These are phyloP conservation scores for Xylaria sp. DNA, from an alignment of 2,329 filamentous ascomycete species.

Conservation along the genomic window DNA sequence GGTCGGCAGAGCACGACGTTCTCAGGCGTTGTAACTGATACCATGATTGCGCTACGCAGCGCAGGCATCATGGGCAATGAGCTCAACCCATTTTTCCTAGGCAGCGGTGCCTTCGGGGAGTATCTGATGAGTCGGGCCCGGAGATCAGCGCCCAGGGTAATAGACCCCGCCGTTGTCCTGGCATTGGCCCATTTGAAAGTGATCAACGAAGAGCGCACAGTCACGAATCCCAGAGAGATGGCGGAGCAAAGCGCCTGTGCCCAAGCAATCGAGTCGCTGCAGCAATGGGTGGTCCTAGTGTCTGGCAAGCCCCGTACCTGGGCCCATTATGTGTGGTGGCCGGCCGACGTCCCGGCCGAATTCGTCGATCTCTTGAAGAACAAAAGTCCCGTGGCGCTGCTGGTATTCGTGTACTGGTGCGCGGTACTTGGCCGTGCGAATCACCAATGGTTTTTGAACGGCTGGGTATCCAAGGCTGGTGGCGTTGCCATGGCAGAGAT, in stretches of 20 bases:
- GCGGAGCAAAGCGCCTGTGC: not conserved
- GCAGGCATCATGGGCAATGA: not conserved
- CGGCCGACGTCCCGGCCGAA: not conserved
- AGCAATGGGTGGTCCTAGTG: not conserved
- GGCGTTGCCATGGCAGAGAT: constrained; percentile 3
- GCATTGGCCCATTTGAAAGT: not conserved
- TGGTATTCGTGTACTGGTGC: not conserved
- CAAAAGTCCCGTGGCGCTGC: not conserved
- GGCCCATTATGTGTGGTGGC: constrained; percentile 2
- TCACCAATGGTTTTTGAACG: not conserved
- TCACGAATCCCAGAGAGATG: not conserved
- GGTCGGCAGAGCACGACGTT: not conserved
- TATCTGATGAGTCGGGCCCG: not conserved
- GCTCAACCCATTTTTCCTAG: not conserved
- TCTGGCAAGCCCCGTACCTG: not conserved
- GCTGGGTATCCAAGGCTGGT: not conserved
- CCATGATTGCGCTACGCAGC: not conserved
- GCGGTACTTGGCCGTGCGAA: not conserved
- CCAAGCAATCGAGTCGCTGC: not conserved
- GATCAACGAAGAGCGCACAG: not conserved
- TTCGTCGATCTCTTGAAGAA: not conserved
- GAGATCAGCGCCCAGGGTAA: not conserved
- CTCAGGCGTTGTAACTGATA: not conserved
- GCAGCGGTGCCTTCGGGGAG: not conserved
- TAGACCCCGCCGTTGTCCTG: not conserved